These are phyloP conservation scores for Pythium biforme DNA, from an alignment of 352 stramenopile genomes.

Conservation along the genomic window DNA sequence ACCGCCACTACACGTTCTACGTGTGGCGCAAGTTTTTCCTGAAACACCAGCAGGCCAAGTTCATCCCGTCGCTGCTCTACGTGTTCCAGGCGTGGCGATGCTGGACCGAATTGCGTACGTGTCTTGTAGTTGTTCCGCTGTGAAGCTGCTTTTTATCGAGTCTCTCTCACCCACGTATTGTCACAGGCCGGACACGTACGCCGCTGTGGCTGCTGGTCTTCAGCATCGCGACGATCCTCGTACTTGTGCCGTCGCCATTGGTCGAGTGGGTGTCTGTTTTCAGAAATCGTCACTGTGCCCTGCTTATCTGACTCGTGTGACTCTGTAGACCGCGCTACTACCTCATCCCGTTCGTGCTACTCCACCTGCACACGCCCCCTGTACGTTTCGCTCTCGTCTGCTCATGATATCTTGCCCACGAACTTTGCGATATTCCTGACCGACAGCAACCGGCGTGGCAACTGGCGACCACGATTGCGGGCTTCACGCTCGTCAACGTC, in stretches of 20 bases:
- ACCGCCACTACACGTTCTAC: constrained; percentile 93
- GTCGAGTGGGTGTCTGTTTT: constrained; percentile 68
- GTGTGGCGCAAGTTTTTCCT: constrained; percentile 88
- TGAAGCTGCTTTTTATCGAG: background rate
- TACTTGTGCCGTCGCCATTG: constrained; percentile 85
- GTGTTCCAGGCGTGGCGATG: constrained; percentile 62
- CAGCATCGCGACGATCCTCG: constrained; percentile 63
- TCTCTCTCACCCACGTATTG: background rate
- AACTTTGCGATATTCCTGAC: constrained; percentile 4
- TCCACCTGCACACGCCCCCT: constrained; percentile 72
- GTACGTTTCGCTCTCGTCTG: constrained; percentile 31
- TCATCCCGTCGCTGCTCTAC: constrained; percentile 57
- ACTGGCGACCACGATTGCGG: constrained; percentile 36
- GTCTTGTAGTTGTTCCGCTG: background rate
- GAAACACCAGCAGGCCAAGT: constrained; percentile 69
- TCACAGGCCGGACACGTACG: constrained; percentile 46
- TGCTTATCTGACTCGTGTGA: background rate
- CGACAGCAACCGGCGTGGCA: constrained; percentile 57
- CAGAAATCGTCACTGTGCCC: background rate
- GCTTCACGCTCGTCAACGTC: constrained; percentile 60
- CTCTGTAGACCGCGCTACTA: constrained; percentile 72
- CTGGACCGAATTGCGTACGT: constrained; percentile 66
- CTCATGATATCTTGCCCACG: background rate
- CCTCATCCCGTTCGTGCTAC: constrained; percentile 72
- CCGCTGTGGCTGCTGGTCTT: constrained; percentile 82